These are phyloP conservation scores for Eucalyptus regnans DNA, from an alignment of 345 rosid species.

Conservation along the genomic window DNA sequence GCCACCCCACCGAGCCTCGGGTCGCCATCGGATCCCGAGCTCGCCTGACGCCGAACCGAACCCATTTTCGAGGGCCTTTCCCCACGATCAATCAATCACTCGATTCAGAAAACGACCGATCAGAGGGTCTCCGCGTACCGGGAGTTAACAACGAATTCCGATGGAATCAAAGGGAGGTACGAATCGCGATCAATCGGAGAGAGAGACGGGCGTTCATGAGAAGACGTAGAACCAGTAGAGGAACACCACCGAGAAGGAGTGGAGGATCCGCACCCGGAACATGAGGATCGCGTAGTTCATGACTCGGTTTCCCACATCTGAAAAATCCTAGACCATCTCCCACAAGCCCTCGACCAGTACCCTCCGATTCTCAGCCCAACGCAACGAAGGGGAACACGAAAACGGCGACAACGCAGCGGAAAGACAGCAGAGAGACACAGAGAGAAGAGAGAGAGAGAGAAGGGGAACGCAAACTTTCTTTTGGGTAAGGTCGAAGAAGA, in stretches of 20 bases:
- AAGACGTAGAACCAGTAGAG: slow-evolving; percentile 91
- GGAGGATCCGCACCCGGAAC: slow-evolving; percentile 68
- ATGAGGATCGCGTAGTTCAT: slow-evolving; percentile 48
- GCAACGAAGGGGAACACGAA: not conserved
- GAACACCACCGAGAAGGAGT: slow-evolving; percentile 88
- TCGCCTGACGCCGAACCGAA: slow-evolving; percentile 20
- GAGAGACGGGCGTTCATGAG: slow-evolving; percentile 20
- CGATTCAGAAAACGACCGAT: not conserved
- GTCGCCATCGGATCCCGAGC: slow-evolving; percentile 61
- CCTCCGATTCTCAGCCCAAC: not conserved
- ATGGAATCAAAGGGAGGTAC: not conserved
- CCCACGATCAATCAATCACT: not conserved
- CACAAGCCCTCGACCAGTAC: not conserved
- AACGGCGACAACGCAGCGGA: not conserved
- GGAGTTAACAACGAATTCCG: not conserved
- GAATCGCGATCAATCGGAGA: not conserved
- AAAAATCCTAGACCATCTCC: not conserved
- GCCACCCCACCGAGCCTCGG: slow-evolving; percentile 17
- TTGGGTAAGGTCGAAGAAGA: not conserved
- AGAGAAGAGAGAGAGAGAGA: too few species aligned
- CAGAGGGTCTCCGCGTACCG: not conserved
- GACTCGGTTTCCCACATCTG: not conserved
- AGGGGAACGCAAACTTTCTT: not conserved
- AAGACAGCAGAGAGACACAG: not conserved
- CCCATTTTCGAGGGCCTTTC: slow-evolving; percentile 10